Evolutionary conservation across 495 filamentous ascomycete species (phyloP).

Genomic region (Barbatosphaeria neglecta): DNA sequence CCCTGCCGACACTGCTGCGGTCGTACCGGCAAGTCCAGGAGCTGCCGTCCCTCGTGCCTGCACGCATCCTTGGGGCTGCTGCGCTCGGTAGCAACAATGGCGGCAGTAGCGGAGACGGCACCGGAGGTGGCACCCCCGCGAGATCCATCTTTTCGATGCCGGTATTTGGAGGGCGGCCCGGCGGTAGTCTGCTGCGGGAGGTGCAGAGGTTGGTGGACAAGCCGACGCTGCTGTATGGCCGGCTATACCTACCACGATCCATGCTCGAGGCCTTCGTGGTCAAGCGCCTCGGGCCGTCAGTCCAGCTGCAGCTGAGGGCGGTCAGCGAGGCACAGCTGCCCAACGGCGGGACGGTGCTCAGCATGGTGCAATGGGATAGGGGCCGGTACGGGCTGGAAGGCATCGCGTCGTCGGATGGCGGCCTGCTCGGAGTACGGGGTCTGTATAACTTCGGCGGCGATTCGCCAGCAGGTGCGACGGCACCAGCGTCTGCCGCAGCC

Average conservation of each 20-base stretch:
- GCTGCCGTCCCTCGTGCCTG: too few species aligned
- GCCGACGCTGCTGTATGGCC: conserved; percentile 68
- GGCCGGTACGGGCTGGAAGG: conserved; percentile 86
- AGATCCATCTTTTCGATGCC: not conserved
- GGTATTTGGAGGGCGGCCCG: not conserved
- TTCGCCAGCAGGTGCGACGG: conserved; percentile 33
- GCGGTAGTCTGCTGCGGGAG: not conserved
- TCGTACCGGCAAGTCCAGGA: conserved; percentile 33
- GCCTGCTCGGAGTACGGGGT: conserved; percentile 74
- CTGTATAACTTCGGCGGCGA: conserved; percentile 92
- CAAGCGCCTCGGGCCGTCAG: conserved; percentile 63
- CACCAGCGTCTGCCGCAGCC: conserved; percentile 5
- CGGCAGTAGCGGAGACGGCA: too few species aligned
- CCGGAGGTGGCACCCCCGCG: not conserved
- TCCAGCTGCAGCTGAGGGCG: conserved; percentile 68
- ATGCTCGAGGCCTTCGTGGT: conserved; percentile 82
- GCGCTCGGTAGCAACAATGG: too few species aligned
- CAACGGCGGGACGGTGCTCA: conserved; percentile 64
- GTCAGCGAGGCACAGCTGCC: conserved; percentile 66
- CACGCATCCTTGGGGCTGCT: conserved; percentile 5
- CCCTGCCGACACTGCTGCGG: conserved; percentile 32
- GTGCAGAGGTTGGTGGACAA: conserved; percentile 5
- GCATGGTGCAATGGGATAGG: conserved; percentile 74
- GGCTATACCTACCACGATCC: conserved; percentile 73
- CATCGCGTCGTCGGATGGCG: conserved; percentile 84